Percentiles rank a stretch among this genome's conserved stretches.
phyloP scores from a whole-genome alignment of 805 yeast species.

The Barnettozyma siamensis region DNA sequence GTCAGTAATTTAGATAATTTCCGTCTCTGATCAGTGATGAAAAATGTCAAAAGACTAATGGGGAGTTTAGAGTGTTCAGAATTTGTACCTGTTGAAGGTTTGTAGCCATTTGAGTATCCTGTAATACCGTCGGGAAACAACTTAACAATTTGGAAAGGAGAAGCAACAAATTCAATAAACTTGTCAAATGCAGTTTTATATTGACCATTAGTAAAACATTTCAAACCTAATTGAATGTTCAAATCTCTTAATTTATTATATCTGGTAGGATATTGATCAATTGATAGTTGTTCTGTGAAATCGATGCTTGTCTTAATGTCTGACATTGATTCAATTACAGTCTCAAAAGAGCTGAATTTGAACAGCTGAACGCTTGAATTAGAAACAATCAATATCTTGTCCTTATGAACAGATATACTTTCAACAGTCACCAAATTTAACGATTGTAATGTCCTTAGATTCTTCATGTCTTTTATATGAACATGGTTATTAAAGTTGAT shows the following conservation, averaged over 20 bases:
- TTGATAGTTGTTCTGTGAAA: constrained; percentile 30
- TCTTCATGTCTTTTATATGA: constrained; percentile 33
- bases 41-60: constrained; percentile 28
- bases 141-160: constrained; percentile 46
- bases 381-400: background rate
- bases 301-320: constrained; percentile 28
- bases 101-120: constrained; percentile 4
- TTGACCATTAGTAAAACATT: constrained; percentile 26
- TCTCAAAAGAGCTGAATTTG: background rate
- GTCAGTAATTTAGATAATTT: constrained; percentile 30
- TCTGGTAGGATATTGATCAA: constrained; percentile 24
- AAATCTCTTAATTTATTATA: constrained; percentile 36
- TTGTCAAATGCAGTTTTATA: constrained; percentile 34
- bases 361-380: background rate
- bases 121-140: constrained; percentile 37
- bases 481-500: constrained; percentile 21
- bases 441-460: constrained; percentile 32
- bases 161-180: constrained; percentile 51
- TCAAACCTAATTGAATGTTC: constrained; percentile 35
- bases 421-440: constrained; percentile 18
- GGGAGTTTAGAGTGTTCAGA: constrained; percentile 2
- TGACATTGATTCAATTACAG: constrained; percentile 5
- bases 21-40: constrained; percentile 45
- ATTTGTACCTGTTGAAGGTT: background rate
- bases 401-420: background rate